Conservation (phyloP, 2,329 filamentous ascomycete genomes). For the Gaeumannomyces sp. region DNA sequence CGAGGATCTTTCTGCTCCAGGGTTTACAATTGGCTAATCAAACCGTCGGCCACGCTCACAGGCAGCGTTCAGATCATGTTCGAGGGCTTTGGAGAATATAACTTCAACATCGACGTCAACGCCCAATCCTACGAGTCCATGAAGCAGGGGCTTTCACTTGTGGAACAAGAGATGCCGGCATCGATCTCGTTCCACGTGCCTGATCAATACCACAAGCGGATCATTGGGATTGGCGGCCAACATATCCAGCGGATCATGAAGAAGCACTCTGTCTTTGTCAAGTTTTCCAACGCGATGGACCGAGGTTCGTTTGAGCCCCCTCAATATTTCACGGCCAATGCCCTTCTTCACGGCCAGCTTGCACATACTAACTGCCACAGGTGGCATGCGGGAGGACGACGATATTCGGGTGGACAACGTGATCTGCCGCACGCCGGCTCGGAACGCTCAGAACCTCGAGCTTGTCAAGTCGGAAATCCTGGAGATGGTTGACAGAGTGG, state of each 20-base stretch:
- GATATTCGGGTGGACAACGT: slow-evolving; percentile 99
- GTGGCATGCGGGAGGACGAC: slow-evolving; percentile 87
- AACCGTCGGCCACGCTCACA: slow-evolving; percentile 25
- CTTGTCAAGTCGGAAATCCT: slow-evolving; percentile 98
- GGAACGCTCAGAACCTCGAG: slow-evolving; percentile 94
- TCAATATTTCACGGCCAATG: neutral
- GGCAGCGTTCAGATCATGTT: slow-evolving; percentile 98
- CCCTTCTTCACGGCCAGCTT: neutral
- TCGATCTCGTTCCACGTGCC: slow-evolving; percentile 99
- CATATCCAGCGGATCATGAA: slow-evolving; percentile 99
- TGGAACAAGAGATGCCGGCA: slow-evolving; percentile 98
- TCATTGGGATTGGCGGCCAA: slow-evolving; percentile 96
- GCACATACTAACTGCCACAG: slow-evolving; percentile 25
- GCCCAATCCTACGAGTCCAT: slow-evolving; percentile 88
- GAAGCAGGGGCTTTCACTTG: slow-evolving; percentile 84
- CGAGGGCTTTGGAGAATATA: slow-evolving; percentile 98
- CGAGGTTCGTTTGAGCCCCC: slow-evolving; percentile 49
- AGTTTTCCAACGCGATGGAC: slow-evolving; percentile 99
- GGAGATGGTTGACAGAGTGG: slow-evolving; percentile 96
- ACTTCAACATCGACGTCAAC: slow-evolving; percentile 98
- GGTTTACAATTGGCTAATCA: slow-evolving; percentile 2
- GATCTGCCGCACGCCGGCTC: slow-evolving; percentile 93
- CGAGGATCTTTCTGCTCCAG: no score
- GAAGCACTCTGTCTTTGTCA: slow-evolving; percentile 99
- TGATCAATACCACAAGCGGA: slow-evolving; percentile 98